Percentiles rank a stretch among this genome's conserved stretches.
phyloP scores from a whole-genome alignment of 2,329 filamentous ascomycete species.

The Teratosphaeria epicoccoides region DNA sequence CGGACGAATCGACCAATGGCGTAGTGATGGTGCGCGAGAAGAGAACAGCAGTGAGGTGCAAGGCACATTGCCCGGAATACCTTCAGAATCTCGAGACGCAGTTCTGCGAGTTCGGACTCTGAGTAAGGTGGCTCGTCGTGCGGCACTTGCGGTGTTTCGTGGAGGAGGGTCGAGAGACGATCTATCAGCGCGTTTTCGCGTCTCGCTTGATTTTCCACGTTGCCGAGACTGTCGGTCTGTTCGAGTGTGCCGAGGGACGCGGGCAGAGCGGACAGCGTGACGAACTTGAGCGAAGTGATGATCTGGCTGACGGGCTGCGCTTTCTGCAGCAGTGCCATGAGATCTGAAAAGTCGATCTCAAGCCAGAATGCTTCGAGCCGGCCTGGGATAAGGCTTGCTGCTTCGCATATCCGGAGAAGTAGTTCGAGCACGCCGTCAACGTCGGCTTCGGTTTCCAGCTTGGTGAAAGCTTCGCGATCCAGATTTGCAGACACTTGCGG shows the following conservation, averaged over 20 bases:
- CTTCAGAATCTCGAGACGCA: slow-evolving; percentile 36
- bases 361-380: slow-evolving; percentile 52
- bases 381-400: slow-evolving; percentile 38
- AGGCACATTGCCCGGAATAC: slow-evolving; percentile 48
- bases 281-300: slow-evolving; percentile 51
- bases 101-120: slow-evolving; percentile 33
- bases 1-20: slow-evolving; percentile 66
- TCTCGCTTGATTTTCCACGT: slow-evolving; percentile 17
- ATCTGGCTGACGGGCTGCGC: slow-evolving; percentile 56
- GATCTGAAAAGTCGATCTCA: slow-evolving; percentile 53
- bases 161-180: slow-evolving; percentile 52
- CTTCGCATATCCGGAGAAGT: slow-evolving; percentile 50
- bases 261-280: slow-evolving; percentile 55
- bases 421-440: slow-evolving; percentile 54
- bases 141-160: slow-evolving; percentile 40
- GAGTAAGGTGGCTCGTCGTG: slow-evolving; percentile 33
- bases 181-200: slow-evolving; percentile 45
- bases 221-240: not conserved
- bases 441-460: slow-evolving; percentile 50
- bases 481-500: slow-evolving; percentile 15
- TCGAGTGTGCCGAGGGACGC: slow-evolving; percentile 56
- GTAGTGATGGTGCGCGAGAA: slow-evolving; percentile 57
- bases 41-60: slow-evolving; percentile 51
- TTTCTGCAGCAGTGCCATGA: slow-evolving; percentile 49
- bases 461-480: slow-evolving; percentile 26